Conservation (phyloP, 2,329 filamentous ascomycete genomes). For the Orbilia oligospora region DNA sequence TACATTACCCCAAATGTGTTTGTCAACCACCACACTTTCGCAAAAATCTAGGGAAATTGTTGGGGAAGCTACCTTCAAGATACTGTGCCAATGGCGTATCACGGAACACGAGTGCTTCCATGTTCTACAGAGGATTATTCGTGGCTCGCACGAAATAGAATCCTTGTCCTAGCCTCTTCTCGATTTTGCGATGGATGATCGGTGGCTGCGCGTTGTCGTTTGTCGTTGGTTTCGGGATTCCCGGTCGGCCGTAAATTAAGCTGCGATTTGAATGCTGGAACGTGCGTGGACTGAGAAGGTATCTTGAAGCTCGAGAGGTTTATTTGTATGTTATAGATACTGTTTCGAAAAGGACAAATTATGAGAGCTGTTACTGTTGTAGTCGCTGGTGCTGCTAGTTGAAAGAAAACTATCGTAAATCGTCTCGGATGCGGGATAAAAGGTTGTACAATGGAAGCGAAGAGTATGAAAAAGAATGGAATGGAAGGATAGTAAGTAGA, state of each 20-base stretch:
- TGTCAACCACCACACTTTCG: slow-evolving; percentile 31
- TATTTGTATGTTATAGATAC: slow-evolving; percentile 19
- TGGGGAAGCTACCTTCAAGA: slow-evolving; percentile 79
- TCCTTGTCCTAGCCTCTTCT: neutral
- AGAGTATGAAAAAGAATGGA: slow-evolving; percentile 17
- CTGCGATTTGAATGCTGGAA: neutral
- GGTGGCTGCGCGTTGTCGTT: slow-evolving; percentile 20
- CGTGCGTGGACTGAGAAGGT: slow-evolving; percentile 16
- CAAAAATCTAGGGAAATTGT: slow-evolving; percentile 46
- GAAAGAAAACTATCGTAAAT: slow-evolving; percentile 31
- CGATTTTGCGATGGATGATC: slow-evolving; percentile 13
- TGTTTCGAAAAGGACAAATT: slow-evolving; percentile 31
- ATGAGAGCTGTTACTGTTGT: neutral
- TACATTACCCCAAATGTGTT: slow-evolving; percentile 23
- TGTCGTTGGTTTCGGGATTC: neutral
- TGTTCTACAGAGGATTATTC: slow-evolving; percentile 67
- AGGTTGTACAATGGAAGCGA: neutral
- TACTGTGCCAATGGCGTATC: slow-evolving; percentile 90
- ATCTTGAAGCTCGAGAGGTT: slow-evolving; percentile 20
- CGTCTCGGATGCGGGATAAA: slow-evolving; percentile 21
- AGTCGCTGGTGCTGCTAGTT: neutral
- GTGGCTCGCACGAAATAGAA: slow-evolving; percentile 28
- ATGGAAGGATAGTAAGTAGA: slow-evolving; percentile 27
- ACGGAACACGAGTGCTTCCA: slow-evolving; percentile 91
- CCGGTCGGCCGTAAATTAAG: neutral